A percentile compares a stretch with the other conserved stretches of the same genome.
phyloP scores from a whole-genome alignment of 2,329 filamentous ascomycete species.

The Venturia carpophila region DNA sequence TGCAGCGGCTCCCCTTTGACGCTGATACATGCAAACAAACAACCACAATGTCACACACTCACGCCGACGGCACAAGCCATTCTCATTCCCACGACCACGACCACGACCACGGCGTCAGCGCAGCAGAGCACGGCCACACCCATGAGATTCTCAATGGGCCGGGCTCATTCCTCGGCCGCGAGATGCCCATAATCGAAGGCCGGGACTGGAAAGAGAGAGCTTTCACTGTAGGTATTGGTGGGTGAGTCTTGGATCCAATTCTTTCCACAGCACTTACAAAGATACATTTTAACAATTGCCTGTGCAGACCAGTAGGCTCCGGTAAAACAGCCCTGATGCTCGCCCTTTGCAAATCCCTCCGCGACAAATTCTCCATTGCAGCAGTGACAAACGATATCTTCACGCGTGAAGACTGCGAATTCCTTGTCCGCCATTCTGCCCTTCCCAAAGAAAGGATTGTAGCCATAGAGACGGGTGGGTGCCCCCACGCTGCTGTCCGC shows the following conservation, averaged over 20 bases:
- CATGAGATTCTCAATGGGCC: conserved; percentile 94
- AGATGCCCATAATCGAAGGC: conserved; percentile 89
- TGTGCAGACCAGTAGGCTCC: conserved; percentile 78
- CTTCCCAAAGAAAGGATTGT: conserved; percentile 77
- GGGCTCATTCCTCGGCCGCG: conserved; percentile 78
- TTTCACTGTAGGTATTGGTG: conserved; percentile 96
- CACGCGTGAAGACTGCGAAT: conserved; percentile 94
- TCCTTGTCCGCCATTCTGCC: conserved; percentile 79
- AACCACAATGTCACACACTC: conserved; percentile 7
- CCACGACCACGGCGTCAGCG: conserved; percentile 32
- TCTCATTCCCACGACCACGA: conserved; percentile 23
- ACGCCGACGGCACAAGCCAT: conserved; percentile 8
- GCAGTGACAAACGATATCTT: conserved; percentile 99
- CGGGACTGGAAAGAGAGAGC: conserved; percentile 81
- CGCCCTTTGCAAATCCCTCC: conserved; percentile 76
- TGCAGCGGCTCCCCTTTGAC: not conserved
- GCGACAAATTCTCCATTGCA: conserved; percentile 74
- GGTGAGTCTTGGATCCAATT: conserved; percentile 48
- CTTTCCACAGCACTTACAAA: not conserved
- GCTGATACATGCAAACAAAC: not conserved
- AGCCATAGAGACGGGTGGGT: conserved; percentile 95
- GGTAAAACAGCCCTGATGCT: conserved; percentile 98
- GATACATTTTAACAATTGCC: not conserved
- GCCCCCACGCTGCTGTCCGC: conserved; percentile 91
- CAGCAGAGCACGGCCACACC: conserved; percentile 78